These are phyloP conservation scores for Lophium mytilinum DNA, from an alignment of 495 filamentous ascomycete species.

Conservation along the genomic window DNA sequence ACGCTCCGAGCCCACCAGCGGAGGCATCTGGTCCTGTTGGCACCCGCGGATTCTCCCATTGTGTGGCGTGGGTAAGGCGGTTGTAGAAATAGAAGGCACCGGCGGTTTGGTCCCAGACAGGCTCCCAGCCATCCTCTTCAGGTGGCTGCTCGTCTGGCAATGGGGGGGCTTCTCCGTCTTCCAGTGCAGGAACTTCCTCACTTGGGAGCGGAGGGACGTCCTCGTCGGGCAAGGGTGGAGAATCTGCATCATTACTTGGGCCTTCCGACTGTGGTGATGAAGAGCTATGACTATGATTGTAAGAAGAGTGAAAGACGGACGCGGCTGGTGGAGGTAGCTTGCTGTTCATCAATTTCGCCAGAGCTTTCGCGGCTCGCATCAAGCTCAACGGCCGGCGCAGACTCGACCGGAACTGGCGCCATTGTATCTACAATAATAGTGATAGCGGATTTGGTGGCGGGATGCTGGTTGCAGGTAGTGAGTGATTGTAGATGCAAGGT, in stretches of 20 bases:
- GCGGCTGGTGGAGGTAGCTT: neutral
- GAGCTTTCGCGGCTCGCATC: neutral
- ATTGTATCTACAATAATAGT: neutral
- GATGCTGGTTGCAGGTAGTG: no score
- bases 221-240: constrained; percentile 25
- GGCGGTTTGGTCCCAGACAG: constrained; percentile 66
- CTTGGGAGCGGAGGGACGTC: constrained; percentile 34
- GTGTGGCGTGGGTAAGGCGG: constrained; percentile 62
- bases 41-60: constrained; percentile 87
- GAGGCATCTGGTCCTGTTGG: constrained; percentile 34
- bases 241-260: neutral
- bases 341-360: neutral
- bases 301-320: neutral
- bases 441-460: neutral
- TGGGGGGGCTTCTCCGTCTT: constrained; percentile 37
- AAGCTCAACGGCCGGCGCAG: neutral
- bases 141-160: constrained; percentile 37
- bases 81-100: constrained; percentile 87
- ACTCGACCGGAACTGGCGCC: neutral
- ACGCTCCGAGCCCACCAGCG: constrained; percentile 9
- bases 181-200: neutral
- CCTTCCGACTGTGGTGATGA: neutral
- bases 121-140: constrained; percentile 86
- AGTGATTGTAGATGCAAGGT: no score
- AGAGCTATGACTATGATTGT: neutral